Percentiles rank a stretch among this genome's conserved stretches.
Evolutionary conservation across 495 filamentous ascomycete species (phyloP).

Genomic region (Melanomma pulvis-pyrius): DNA sequence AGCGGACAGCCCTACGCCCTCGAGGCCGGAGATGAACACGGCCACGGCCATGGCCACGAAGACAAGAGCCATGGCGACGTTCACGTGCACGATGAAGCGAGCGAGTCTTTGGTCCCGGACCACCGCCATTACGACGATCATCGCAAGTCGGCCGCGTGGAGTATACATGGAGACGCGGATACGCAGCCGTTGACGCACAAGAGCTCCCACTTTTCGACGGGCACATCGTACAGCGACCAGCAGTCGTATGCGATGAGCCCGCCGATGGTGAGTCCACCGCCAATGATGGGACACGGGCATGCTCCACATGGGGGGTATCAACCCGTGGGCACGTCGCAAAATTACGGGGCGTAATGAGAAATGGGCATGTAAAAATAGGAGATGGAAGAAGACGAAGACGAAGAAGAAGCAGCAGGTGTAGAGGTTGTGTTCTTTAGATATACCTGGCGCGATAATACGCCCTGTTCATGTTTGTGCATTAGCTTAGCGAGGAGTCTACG

Average conservation of each 20-base stretch:
- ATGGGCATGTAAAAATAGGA: not conserved
- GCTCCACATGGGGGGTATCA: not conserved
- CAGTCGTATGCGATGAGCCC: slow-evolving; percentile 1
- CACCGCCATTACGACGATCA: slow-evolving; percentile 4
- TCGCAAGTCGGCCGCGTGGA: slow-evolving; percentile 16
- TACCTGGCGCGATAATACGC: not conserved
- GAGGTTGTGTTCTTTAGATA: not conserved
- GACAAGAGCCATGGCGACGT: slow-evolving; percentile 6
- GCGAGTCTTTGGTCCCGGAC: slow-evolving; percentile 1
- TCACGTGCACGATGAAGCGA: not conserved
- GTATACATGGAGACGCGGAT: slow-evolving; percentile 6
- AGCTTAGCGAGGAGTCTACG: not conserved
- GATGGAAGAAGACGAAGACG: too few species aligned
- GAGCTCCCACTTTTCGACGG: not conserved
- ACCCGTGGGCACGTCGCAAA: not conserved
- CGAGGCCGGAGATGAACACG: slow-evolving; percentile 21
- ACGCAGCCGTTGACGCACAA: slow-evolving; percentile 5
- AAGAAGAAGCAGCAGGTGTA: too few species aligned
- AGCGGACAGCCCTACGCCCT: slow-evolving; percentile 29
- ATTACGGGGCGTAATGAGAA: slow-evolving; percentile 11
- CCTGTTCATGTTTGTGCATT: not conserved
- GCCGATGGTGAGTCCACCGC: slow-evolving; percentile 16
- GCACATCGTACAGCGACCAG: slow-evolving; percentile 2
- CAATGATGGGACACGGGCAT: not conserved
- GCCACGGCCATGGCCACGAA: slow-evolving; percentile 5